Evolutionary conservation across 805 yeast species (phyloP), one percentile per base, ranked within the genome.

Genomic region (Wickerhamiella lipophila): DNA sequence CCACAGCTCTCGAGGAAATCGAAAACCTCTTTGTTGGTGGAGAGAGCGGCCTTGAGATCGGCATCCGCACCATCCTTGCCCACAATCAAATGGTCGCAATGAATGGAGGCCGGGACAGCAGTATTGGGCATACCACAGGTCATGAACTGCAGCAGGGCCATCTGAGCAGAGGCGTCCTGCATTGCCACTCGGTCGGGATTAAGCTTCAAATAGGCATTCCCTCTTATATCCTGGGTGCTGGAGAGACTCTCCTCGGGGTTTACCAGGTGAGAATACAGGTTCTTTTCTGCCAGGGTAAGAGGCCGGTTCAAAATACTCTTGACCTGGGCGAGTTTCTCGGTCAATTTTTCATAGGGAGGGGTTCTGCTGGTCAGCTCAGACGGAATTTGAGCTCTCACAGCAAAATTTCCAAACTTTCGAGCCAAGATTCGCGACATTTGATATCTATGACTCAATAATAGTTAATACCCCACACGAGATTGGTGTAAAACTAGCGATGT

Each of bases 121-220:
- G 95, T 89, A 32, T 77, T 67, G 46, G 82, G 72, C 77, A 89
- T 77, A 32, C 95, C 94, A 56, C 96, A 89, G 48, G 96, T 86
- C 95, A 92, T 92, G 71, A 92, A 92, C 70, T 92, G 98, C 59
- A 92, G 72, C 57, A 92, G 73, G n/a, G 98, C 98, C 85, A 89
- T 92, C 70, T 92, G 98, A 16, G 98, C 98, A 27, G 96, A 84
- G n/a, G 98, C 98, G 73, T 92, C 98, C 73, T 92, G 98, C 94
- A 94, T 89, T 23, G 98, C 98, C 43, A 92, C 97, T 65, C 98
- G 79, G 65, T 92, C 98, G 21, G 98, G 98, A 64, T 83, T 78
- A 60, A 92, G 75, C 72, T 92, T 92, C 65, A 92, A 75, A 69
- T 92, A 92, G 47, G 88, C 78, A 45, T 79, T 72, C 57, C 98